These are phyloP conservation scores for Xylariaceae sp. DNA, from an alignment of 2,329 filamentous ascomycete genomes.

Conservation along the genomic window DNA sequence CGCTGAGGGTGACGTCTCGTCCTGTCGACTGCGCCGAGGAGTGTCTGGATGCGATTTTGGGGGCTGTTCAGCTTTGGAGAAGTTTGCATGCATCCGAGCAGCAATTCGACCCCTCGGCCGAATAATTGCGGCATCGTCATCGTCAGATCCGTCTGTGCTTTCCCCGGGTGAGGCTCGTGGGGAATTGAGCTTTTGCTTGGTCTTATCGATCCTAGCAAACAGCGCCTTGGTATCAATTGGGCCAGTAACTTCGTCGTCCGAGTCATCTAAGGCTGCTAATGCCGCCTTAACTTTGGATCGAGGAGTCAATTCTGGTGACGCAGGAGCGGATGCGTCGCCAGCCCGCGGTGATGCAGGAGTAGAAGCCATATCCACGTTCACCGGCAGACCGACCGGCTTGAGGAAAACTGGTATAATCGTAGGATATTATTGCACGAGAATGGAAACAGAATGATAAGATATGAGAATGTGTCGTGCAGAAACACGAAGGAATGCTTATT, in stretches of 20 bases:
- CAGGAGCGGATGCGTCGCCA: constrained; percentile 38
- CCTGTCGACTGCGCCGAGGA: constrained; percentile 3
- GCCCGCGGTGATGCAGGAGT: constrained; percentile 42
- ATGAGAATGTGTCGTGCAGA: background rate
- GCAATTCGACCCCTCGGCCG: constrained; percentile 35
- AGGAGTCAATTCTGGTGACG: constrained; percentile 44
- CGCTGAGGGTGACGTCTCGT: constrained; percentile 3
- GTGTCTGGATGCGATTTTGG: constrained; percentile 6
- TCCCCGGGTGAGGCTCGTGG: constrained; percentile 28
- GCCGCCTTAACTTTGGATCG: constrained; percentile 51
- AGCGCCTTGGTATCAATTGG: constrained; percentile 25
- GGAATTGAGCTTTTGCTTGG: constrained; percentile 11
- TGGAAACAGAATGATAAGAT: constrained; percentile 20
- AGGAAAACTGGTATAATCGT: background rate
- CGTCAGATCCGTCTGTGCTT: constrained; percentile 35
- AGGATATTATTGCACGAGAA: constrained; percentile 16
- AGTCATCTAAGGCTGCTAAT: constrained; percentile 44
- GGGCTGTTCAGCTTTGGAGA: constrained; percentile 9
- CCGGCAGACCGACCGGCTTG: constrained; percentile 3
- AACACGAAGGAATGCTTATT: background rate
- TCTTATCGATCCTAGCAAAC: constrained; percentile 24
- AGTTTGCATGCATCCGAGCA: constrained; percentile 32
- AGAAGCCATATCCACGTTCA: constrained; percentile 41
- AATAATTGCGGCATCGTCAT: constrained; percentile 37
- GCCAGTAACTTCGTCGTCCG: constrained; percentile 36